A percentile compares a stretch with the other conserved stretches of the same genome.
Evolutionary conservation across 305 asterid genomes (phyloP).

Genomic region (Coffea humblotiana): DNA sequence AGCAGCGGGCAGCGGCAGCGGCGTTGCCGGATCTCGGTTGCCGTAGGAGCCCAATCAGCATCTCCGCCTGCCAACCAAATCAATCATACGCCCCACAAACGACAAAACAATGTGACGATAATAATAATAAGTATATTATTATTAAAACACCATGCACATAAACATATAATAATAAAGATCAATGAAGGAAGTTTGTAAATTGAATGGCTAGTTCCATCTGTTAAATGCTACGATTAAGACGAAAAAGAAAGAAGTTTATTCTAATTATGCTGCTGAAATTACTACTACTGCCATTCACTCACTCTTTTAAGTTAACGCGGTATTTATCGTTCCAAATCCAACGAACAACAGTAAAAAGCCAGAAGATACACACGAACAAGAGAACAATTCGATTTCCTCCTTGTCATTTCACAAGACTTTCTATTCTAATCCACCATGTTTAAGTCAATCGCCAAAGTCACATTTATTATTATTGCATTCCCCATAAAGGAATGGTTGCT

Average conservation of each 20-base stretch:
- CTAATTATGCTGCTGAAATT: neutral
- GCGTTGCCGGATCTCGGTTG: slow-evolving; percentile 72
- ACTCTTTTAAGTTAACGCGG: too few species aligned
- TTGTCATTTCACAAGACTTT: neutral
- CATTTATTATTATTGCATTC: neutral
- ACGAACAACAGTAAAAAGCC: neutral
- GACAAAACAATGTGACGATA: too few species aligned
- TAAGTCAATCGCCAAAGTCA: neutral
- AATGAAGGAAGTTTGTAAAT: too few species aligned
- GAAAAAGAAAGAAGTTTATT: too few species aligned
- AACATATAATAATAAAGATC: too few species aligned
- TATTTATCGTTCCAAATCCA: neutral
- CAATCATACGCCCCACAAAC: neutral
- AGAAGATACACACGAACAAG: too few species aligned
- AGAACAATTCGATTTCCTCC: neutral
- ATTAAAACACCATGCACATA: too few species aligned
- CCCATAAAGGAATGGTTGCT: neutral
- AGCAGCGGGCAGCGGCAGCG: slow-evolving; percentile 21
- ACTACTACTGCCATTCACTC: neutral
- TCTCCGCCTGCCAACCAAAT: slow-evolving; percentile 59
- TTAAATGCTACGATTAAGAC: too few species aligned
- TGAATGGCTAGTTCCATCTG: neutral
- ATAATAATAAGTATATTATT: too few species aligned
- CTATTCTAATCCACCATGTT: neutral
- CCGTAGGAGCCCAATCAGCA: slow-evolving; percentile 74